Evolutionary conservation across 1,139 yeast genomes (phyloP).

Genomic region (Yamadazyma kanchanaburiensis): DNA sequence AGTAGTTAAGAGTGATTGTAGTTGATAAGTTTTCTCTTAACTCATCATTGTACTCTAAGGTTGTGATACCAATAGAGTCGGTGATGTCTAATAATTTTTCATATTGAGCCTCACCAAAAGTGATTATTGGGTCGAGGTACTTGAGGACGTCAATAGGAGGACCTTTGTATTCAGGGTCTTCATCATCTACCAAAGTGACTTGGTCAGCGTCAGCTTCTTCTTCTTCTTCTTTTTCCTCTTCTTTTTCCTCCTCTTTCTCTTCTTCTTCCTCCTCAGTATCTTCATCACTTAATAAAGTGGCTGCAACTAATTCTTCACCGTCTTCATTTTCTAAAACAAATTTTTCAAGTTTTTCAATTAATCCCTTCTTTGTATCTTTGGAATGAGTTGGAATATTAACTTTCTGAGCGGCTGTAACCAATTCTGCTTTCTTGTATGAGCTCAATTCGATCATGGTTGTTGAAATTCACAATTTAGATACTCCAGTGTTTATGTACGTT

Average conservation of each 20-base stretch:
- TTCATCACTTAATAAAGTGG: constrained; percentile 13
- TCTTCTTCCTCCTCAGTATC: constrained; percentile 21
- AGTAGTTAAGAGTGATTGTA: constrained; percentile 44
- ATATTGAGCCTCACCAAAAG: constrained; percentile 24
- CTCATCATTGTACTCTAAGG: constrained; percentile 39
- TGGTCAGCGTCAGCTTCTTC: constrained; percentile 20
- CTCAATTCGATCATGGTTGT: constrained; percentile 13
- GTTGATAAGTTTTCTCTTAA: constrained; percentile 49
- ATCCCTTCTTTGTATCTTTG: constrained; percentile 43
- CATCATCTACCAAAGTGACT: constrained; percentile 21
- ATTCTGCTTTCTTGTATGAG: constrained; percentile 32
- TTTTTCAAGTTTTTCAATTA: constrained; percentile 39
- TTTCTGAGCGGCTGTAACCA: constrained; percentile 31
- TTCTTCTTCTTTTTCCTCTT: constrained; percentile 19
- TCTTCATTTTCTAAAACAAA: constrained; percentile 33
- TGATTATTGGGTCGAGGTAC: constrained; percentile 37
- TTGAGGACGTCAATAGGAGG: constrained; percentile 42
- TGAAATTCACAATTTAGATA: no score
- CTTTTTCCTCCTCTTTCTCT: constrained; percentile 21
- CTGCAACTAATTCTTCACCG: constrained; percentile 29
- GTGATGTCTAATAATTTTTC: constrained; percentile 32
- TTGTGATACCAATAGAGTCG: constrained; percentile 38
- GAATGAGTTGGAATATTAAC: constrained; percentile 31
- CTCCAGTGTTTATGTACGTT: no score
- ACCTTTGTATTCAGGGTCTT: constrained; percentile 28